Evolutionary conservation across 2,329 filamentous ascomycete species (phyloP), one percentile per base, ranked within the genome.

Genomic region (Penicillium polonicum): DNA sequence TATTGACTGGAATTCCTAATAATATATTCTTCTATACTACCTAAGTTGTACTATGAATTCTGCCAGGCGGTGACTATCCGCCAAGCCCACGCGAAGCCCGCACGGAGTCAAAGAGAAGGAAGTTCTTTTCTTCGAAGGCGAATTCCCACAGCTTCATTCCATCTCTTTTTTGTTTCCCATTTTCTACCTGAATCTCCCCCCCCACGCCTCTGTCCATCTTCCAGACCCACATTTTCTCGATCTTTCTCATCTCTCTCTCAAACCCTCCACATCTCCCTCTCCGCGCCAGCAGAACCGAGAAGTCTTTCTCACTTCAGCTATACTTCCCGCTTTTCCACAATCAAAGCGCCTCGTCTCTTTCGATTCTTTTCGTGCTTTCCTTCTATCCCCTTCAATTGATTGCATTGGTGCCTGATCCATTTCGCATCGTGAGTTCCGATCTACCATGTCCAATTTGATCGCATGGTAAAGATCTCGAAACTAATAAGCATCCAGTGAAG

Each of bases 371-470:
- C 57, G 61, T 61, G 56, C 35, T 43, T 43, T 60, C 46, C 43
- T 50, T 60, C 50, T 54, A 55, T 45, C 31, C 31, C 56, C 52
- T 57, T 59, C 59, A 65, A 65, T 64, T 65, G 58, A 44, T 62
- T 61, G 59, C 63, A 63, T 62, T 66, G 57, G 38, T 64, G 52
- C 48, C 58, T 62, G 51, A 63, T 67, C 48, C 57, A 63, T 61
- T 61, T 70, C 66, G 69, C 68, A 69, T 70, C 69, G 69, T 71
- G 58, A 64, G 69, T 70, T 48, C 39, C 29, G 44, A 52, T 58
- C 48, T 48, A 46, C 45, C 55, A 45, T 38, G 21, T 52, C 52
- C 52, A 53, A 10, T 43, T 50, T 43, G 33, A 48, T n/a, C 50
- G 41, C 42, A 43, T 31, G 33, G 23, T 42, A 39, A 19, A 49